phyloP scores from a whole-genome alignment of 352 stramenopile genomes.

The Phytophthora agathidicida region DNA sequence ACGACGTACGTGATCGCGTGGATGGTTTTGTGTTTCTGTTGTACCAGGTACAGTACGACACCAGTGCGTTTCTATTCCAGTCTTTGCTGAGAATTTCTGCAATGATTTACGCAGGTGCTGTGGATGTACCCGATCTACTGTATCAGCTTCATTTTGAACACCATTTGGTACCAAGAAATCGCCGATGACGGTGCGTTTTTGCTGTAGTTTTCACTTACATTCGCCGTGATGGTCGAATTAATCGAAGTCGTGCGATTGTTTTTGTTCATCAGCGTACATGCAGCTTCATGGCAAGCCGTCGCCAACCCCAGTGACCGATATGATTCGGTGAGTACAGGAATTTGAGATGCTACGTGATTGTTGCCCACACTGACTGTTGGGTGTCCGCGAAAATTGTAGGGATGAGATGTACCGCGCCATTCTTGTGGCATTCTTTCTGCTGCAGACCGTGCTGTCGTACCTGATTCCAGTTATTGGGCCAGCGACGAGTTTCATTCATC shows the following conservation, averaged over 20 bases:
- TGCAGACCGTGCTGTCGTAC: slow-evolving; percentile 87
- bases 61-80: too few species aligned
- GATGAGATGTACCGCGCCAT: slow-evolving; percentile 89
- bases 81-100: too few species aligned
- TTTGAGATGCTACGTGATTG: neutral
- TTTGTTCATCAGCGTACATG: slow-evolving; percentile 60
- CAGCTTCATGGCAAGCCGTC: slow-evolving; percentile 84
- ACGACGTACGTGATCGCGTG: slow-evolving; percentile 77
- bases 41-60: slow-evolving; percentile 63
- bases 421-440: slow-evolving; percentile 85
- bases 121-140: slow-evolving; percentile 94
- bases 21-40: slow-evolving; percentile 87
- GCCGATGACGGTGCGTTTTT: slow-evolving; percentile 78
- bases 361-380: neutral
- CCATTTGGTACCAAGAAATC: slow-evolving; percentile 93
- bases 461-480: slow-evolving; percentile 79
- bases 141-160: slow-evolving; percentile 92
- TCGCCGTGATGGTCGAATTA: neutral
- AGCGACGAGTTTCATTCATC: slow-evolving; percentile 80
- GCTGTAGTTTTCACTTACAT: neutral
- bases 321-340: slow-evolving; percentile 74
- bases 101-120: too few species aligned
- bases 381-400: slow-evolving; percentile 33
- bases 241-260: neutral
- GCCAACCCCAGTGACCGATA: slow-evolving; percentile 76